phyloP scores from a whole-genome alignment of 768 basidiomycete genomes.

The Tylopilus subfusipes region DNA sequence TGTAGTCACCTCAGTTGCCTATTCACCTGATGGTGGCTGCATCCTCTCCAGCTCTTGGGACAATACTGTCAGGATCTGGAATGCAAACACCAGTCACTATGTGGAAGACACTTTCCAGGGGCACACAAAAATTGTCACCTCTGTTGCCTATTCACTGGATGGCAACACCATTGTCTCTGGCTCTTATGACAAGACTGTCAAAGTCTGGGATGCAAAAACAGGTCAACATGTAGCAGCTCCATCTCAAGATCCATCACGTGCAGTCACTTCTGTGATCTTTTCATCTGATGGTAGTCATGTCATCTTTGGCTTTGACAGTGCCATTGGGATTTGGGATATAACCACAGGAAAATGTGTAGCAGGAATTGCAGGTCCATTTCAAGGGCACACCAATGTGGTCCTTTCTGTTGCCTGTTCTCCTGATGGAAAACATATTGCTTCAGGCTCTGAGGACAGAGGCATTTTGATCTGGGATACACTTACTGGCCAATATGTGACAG shows the following conservation, averaged over 20 bases:
- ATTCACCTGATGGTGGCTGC: conserved; percentile 16
- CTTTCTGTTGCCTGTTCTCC: conserved; percentile 12
- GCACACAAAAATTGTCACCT: conserved; percentile 1
- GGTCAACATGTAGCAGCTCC: conserved; percentile 3
- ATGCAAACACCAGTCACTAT: conserved; percentile 4
- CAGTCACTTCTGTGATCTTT: background rate
- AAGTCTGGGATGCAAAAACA: conserved; percentile 8
- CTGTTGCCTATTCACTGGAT: conserved; percentile 17
- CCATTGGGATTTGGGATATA: conserved; percentile 9
- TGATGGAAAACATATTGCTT: conserved; percentile 12
- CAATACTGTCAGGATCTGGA: conserved; percentile 15
- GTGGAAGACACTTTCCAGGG: background rate
- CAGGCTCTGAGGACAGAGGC: conserved; percentile 3
- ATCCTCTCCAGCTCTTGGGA: conserved; percentile 19
- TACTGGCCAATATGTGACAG: conserved; percentile 6
- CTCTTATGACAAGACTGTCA: conserved; percentile 6
- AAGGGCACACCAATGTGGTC: background rate
- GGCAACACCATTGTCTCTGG: conserved; percentile 11
- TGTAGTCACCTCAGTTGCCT: conserved; percentile 4
- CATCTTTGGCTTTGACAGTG: conserved; percentile 11
- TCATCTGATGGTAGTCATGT: conserved; percentile 24
- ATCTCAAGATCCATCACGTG: background rate
- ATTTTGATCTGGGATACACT: conserved; percentile 12
- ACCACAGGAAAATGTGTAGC: background rate
- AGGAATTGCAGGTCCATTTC: background rate